These are phyloP conservation scores for Chimonanthus salicifolius DNA, from an alignment of 164 flowering plant species.

Conservation along the genomic window DNA sequence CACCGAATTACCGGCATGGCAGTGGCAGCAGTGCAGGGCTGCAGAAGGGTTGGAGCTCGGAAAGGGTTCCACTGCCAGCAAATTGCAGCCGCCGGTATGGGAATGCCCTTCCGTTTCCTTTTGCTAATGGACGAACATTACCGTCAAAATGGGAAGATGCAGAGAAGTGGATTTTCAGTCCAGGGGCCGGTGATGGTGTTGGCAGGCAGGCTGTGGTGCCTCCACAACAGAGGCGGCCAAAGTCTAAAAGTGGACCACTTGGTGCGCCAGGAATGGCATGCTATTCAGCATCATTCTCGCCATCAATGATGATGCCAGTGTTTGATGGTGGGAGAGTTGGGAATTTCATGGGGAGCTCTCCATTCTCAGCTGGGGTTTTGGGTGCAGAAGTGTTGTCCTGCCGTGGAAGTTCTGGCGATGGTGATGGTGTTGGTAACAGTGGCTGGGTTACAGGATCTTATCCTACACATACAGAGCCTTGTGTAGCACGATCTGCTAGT, in stretches of 20 bases:
- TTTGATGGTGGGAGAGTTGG: constrained; percentile 41
- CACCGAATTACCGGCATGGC: constrained; percentile 57
- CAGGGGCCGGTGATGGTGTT: constrained; percentile 48
- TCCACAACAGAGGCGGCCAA: constrained; percentile 57
- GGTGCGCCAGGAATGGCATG: constrained; percentile 71
- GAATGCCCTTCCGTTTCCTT: constrained; percentile 45
- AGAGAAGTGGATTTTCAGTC: constrained; percentile 96
- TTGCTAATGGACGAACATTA: constrained; percentile 53
- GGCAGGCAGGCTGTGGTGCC: constrained; percentile 29
- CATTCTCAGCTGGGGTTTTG: constrained; percentile 56
- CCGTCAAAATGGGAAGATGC: constrained; percentile 99
- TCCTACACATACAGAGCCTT: constrained; percentile 39
- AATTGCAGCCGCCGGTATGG: constrained; percentile 29
- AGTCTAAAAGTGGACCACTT: constrained; percentile 88
- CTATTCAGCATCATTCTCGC: constrained; percentile 31
- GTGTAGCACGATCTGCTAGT: constrained; percentile 78
- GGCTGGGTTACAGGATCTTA: constrained; percentile 23
- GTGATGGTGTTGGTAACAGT: neutral
- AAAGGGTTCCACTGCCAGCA: constrained; percentile 58
- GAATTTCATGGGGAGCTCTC: constrained; percentile 43
- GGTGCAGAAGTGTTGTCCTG: constrained; percentile 29
- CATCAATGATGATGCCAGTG: constrained; percentile 36
- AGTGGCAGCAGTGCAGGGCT: constrained; percentile 27
- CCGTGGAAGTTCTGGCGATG: neutral
- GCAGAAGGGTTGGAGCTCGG: constrained; percentile 94